phyloP scores from a whole-genome alignment of 768 basidiomycete species.

The Cystofilobasidium macerans region DNA sequence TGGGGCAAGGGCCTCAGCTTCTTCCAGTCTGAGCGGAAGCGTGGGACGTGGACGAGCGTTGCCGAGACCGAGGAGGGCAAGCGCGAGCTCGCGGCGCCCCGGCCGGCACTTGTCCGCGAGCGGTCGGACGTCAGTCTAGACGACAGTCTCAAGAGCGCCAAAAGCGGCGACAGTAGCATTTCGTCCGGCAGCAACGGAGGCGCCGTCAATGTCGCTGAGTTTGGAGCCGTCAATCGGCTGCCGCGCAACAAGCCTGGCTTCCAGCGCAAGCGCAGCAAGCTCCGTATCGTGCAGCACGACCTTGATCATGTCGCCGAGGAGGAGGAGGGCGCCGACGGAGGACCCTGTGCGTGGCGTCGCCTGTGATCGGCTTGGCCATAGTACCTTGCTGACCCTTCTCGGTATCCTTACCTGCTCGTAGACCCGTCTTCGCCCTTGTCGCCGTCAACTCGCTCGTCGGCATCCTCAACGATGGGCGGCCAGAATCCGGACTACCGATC shows the following conservation, averaged over 20 bases:
- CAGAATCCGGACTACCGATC: too few relatives aligned
- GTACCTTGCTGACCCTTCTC: not conserved
- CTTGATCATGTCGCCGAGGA: not conserved
- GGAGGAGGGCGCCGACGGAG: not conserved
- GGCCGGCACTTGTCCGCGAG: not conserved
- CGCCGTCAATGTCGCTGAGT: not conserved
- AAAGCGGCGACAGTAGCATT: not conserved
- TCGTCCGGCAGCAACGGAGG: not conserved
- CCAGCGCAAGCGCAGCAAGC: not conserved
- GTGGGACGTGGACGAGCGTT: not conserved
- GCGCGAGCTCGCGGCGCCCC: not conserved
- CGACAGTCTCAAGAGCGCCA: not conserved
- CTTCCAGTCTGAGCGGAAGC: not conserved
- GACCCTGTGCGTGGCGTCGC: not conserved
- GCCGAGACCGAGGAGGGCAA: not conserved
- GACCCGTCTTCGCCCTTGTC: too few relatives aligned
- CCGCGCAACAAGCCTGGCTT: not conserved
- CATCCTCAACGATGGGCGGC: too few relatives aligned
- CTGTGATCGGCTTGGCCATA: not conserved
- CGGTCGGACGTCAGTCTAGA: not conserved
- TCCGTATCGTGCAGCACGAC: not conserved
- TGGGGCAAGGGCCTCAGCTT: not conserved
- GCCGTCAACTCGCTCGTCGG: too few relatives aligned
- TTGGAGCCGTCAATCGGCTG: not conserved
- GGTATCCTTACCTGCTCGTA: not conserved